Percentiles rank a stretch among this genome's conserved stretches.
These are phyloP conservation scores for Luvunga scandens DNA, from an alignment of 345 rosid genomes.

Conservation along the genomic window DNA sequence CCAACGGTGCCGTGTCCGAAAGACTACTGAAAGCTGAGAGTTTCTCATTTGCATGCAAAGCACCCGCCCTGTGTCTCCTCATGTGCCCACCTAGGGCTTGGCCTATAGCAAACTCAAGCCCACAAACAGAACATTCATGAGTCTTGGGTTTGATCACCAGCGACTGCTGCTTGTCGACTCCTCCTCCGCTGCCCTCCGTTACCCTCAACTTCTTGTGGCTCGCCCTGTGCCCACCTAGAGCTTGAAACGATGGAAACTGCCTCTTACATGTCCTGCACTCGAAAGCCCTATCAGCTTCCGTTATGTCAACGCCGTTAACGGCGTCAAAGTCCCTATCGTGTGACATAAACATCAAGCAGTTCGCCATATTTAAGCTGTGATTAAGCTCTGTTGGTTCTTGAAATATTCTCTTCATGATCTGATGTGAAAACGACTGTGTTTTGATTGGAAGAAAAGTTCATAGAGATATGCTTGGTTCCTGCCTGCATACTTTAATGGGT, in stretches of 20 bases:
- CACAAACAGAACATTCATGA: slow-evolving; percentile 89
- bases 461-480: background rate
- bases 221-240: slow-evolving; percentile 68
- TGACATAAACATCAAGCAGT: slow-evolving; percentile 53
- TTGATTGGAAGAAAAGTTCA: background rate
- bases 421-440: background rate
- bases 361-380: slow-evolving; percentile 39
- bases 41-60: slow-evolving; percentile 14
- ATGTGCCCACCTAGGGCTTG: slow-evolving; percentile 73
- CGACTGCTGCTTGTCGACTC: background rate
- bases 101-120: slow-evolving; percentile 75
- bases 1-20: slow-evolving; percentile 10
- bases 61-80: slow-evolving; percentile 52
- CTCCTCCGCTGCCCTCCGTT: background rate
- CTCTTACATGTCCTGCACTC: slow-evolving; percentile 74
- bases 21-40: background rate
- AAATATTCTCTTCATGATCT: slow-evolving; percentile 49
- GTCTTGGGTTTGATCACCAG: slow-evolving; percentile 53
- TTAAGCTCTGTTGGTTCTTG: slow-evolving; percentile 25
- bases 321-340: slow-evolving; percentile 25
- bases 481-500: slow-evolving; percentile 24
- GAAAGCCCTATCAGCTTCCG: slow-evolving; percentile 35
- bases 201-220: slow-evolving; percentile 66
- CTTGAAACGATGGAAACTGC: slow-evolving; percentile 59
- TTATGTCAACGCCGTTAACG: background rate